Evolutionary conservation across 2,329 filamentous ascomycete species (phyloP), one percentile per base, ranked within the genome.

Genomic region (Aspergillus cejpii): DNA sequence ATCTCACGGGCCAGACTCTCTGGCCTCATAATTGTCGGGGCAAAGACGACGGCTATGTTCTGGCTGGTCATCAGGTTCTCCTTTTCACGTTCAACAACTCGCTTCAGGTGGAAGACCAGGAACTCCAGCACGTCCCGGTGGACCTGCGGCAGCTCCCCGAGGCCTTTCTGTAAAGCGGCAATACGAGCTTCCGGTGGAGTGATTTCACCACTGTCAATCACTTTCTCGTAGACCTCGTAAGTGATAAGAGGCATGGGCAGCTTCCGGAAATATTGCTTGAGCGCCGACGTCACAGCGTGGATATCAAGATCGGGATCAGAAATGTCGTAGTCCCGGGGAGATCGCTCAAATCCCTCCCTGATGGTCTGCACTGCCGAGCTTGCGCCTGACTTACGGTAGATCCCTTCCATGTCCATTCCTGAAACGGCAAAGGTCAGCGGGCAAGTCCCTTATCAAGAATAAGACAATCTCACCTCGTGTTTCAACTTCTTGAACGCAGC

Each of bases 191-290:
- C 68, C 34, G 80, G 74, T 45, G 84, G 80, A 44, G 78, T 72
- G 42, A 91, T 75, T 48, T 78, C 83, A 14, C 66, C 68, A 45
- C 69, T 65, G 56, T 95, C 90, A 39, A 98, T 73, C 39, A 98
- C 79, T 29, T 80, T 78, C 56, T 97, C 91, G 61, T 98, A 98
- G 20, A 94, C 83, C 17, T 94, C 87, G 65, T 85, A 96, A 0
- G 91, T 95, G 57, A 98, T 81, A 24, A 98, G 75, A 2, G 92
- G 92, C 6, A 78, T 85, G 0, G 92, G 92, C 27, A 97, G 75
- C 68, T 90, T 92, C 56, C 92, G 81, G 79, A 98, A 95, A 65
- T 97, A 98, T 67, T 97, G 91, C 73, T 98, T 98, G 58, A 98
- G 70, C 15, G 91, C 87, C 61, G 88, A 95, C 1, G 92, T 97